Conservation (phyloP, 2,329 filamentous ascomycete species). For the Clathrospora elynae region DNA sequence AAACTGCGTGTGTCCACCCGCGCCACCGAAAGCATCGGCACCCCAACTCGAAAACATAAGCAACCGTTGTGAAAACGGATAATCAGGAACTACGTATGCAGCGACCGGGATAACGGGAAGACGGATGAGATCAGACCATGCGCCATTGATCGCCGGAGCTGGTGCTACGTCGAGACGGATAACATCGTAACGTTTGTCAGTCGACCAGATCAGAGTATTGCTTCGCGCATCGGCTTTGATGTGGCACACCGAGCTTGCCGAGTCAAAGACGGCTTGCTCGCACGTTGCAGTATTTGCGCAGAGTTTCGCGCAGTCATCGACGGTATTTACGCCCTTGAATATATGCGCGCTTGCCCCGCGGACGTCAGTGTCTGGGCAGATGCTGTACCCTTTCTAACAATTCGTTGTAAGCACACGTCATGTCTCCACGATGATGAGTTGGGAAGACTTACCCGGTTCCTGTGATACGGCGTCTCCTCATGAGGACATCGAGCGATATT, state of each 20-base stretch:
- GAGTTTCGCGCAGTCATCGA: constrained; percentile 29
- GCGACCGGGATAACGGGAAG: constrained; percentile 38
- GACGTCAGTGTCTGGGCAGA: constrained; percentile 33
- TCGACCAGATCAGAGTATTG: constrained; percentile 35
- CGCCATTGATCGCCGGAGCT: constrained; percentile 23
- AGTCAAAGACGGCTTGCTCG: constrained; percentile 31
- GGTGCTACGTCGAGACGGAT: constrained; percentile 23
- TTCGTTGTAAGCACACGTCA: constrained; percentile 1
- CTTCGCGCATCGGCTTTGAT: constrained; percentile 31
- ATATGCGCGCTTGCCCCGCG: constrained; percentile 26
- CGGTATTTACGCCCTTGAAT: constrained; percentile 15
- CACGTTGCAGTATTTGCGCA: constrained; percentile 29
- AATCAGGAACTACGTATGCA: constrained; percentile 36
- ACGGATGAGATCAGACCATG: constrained; percentile 34
- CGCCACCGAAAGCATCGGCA: constrained; percentile 33
- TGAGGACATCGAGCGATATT: constrained; percentile 33
- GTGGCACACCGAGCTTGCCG: constrained; percentile 22
- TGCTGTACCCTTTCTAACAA: constrained; percentile 25
- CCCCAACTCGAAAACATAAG: constrained; percentile 39
- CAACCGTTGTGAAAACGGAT: constrained; percentile 25
- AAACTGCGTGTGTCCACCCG: constrained; percentile 30
- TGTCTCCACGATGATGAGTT: background rate
- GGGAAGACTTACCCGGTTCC: constrained; percentile 20
- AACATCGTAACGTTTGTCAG: constrained; percentile 35
- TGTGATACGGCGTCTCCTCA: constrained; percentile 23